A percentile compares a stretch with the other conserved stretches of the same genome.
phyloP scores from a whole-genome alignment of 345 rosid species.

The Hirschfeldia incana region DNA sequence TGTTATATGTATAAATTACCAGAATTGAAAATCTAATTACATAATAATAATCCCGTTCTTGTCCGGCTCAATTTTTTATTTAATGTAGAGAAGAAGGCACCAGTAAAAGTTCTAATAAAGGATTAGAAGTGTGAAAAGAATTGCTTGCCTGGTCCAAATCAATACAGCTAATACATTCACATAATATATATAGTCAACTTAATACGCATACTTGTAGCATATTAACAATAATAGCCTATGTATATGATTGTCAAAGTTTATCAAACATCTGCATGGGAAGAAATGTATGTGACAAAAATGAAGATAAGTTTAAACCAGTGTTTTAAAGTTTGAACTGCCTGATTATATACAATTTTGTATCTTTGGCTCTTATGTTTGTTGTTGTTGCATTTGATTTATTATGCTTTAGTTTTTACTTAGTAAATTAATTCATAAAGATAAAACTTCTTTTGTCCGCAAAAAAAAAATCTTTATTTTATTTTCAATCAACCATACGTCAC shows the following conservation, averaged over 20 bases:
- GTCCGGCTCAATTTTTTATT: not conserved
- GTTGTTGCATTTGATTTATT: not conserved
- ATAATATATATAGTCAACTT: not conserved
- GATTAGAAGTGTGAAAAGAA: conserved; percentile 22
- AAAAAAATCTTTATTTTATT: not conserved
- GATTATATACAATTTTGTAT: not conserved
- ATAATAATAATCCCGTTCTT: conserved; percentile 8
- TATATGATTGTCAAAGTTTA: conserved; percentile 20
- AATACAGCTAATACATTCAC: conserved; percentile 6
- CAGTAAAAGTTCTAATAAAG: not conserved
- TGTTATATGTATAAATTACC: too few species aligned
- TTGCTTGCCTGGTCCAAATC: not conserved
- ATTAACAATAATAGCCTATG: not conserved
- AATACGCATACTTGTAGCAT: conserved; percentile 8
- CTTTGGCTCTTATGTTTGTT: not conserved
- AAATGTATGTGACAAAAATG: not conserved
- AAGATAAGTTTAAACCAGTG: not conserved
- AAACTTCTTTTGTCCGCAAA: not conserved
- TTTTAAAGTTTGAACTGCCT: not conserved
- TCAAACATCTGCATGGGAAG: conserved; percentile 5
- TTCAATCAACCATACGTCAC: not conserved
- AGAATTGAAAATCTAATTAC: not conserved
- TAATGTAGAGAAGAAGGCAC: not conserved
- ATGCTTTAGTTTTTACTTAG: not conserved
- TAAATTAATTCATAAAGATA: not conserved